Conservation (phyloP, 345 rosid genomes). For the Citrus cavaleriei region DNA sequence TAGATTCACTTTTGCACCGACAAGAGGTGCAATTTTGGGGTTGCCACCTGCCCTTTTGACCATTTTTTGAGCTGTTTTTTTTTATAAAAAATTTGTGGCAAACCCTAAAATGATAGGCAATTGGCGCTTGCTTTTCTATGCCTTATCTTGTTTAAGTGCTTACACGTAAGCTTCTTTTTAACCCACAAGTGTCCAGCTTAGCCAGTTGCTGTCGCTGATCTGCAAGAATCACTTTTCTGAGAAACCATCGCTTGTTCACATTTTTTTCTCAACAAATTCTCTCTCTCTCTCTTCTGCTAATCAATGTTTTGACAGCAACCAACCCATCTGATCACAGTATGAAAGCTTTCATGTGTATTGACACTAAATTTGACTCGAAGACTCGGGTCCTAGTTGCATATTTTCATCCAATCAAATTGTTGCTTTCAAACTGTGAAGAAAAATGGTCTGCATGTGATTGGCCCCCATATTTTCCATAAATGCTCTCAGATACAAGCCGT, state of each 20-base stretch:
- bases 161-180: slow-evolving; percentile 16
- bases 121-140: neutral
- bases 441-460: slow-evolving; percentile 5
- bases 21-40: slow-evolving; percentile 1
- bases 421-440: neutral
- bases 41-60: slow-evolving; percentile 25
- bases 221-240: slow-evolving; percentile 9
- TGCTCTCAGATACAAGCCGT: neutral
- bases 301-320: neutral
- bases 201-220: neutral
- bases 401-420: slow-evolving; percentile 1
- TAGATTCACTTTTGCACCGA: slow-evolving; percentile 23
- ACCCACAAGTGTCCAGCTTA: slow-evolving; percentile 6
- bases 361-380: neutral
- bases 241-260: neutral
- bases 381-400: neutral
- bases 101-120: slow-evolving; percentile 2
- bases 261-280: slow-evolving; percentile 13
- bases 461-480: neutral
- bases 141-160: slow-evolving; percentile 17
- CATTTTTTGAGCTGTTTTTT: neutral
- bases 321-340: neutral
- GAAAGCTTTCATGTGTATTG: neutral
- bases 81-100: neutral
- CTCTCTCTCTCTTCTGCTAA: neutral